Percentiles rank a stretch among this genome's conserved stretches.
These are phyloP conservation scores for Boletales sp. DNA, from an alignment of 768 basidiomycete genomes.

Conservation along the genomic window DNA sequence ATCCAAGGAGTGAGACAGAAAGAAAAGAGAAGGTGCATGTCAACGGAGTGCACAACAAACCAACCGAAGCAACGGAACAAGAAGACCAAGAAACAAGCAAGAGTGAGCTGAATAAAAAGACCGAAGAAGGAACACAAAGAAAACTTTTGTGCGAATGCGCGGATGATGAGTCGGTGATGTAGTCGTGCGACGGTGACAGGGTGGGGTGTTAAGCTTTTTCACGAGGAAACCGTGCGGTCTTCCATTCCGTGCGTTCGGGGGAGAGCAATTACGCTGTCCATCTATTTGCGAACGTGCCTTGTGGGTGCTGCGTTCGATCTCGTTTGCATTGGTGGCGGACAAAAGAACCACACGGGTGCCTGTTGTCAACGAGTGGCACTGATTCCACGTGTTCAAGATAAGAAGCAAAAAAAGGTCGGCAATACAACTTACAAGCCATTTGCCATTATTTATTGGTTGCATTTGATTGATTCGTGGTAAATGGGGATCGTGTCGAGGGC, in stretches of 20 bases:
- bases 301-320: not conserved
- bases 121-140: not conserved
- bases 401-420: not conserved
- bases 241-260: conserved; percentile 1
- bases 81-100: not conserved
- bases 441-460: no score
- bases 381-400: not conserved
- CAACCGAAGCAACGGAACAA: not conserved
- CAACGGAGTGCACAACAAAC: not conserved
- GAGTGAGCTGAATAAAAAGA: not conserved
- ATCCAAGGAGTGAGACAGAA: not conserved
- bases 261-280: not conserved
- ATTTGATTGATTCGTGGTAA: no score
- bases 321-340: not conserved
- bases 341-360: not conserved
- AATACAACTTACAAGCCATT: no score
- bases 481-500: no score
- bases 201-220: conserved; percentile 17
- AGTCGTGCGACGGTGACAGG: conserved; percentile 4
- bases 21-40: conserved; percentile 4
- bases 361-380: not conserved
- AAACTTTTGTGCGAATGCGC: conserved; percentile 3
- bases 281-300: conserved; percentile 3
- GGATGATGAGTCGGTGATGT: not conserved
- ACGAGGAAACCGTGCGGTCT: conserved; percentile 17